These are phyloP conservation scores for Hyaloscypha bicolor DNA, from an alignment of 495 filamentous ascomycete genomes.

Conservation along the genomic window DNA sequence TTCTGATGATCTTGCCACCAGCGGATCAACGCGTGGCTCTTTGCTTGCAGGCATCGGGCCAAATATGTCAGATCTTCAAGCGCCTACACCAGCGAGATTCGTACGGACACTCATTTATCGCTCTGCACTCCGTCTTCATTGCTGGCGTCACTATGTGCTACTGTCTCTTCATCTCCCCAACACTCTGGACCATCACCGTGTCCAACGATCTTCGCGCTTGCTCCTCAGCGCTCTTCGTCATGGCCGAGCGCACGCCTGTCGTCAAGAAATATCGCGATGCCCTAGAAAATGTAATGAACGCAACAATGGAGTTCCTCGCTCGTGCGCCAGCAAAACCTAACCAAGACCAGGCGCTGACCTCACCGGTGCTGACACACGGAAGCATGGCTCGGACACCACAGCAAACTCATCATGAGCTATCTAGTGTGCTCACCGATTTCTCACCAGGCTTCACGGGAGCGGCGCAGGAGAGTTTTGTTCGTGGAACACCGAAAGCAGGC, in stretches of 20 bases:
- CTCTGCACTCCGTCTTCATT: slow-evolving; percentile 58
- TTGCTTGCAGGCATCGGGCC: slow-evolving; percentile 51
- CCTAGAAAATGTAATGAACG: slow-evolving; percentile 54
- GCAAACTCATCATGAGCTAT: not conserved
- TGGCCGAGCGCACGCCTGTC: slow-evolving; percentile 54
- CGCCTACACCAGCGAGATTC: slow-evolving; percentile 52
- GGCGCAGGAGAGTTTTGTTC: slow-evolving; percentile 26
- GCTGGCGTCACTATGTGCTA: slow-evolving; percentile 53
- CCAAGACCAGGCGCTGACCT: not conserved
- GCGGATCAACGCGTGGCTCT: slow-evolving; percentile 53
- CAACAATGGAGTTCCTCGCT: slow-evolving; percentile 54
- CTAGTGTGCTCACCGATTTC: not conserved
- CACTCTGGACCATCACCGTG: slow-evolving; percentile 54
- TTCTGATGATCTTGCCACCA: slow-evolving; percentile 50
- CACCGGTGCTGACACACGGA: not conserved
- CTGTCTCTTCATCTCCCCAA: slow-evolving; percentile 36
- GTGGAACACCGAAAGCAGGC: slow-evolving; percentile 14
- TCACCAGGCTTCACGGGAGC: slow-evolving; percentile 21
- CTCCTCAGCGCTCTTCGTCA: slow-evolving; percentile 55
- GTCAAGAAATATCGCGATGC: slow-evolving; percentile 58
- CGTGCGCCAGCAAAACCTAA: slow-evolving; percentile 4
- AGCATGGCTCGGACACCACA: not conserved
- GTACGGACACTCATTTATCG: slow-evolving; percentile 58
- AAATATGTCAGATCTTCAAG: slow-evolving; percentile 58
- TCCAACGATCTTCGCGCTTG: slow-evolving; percentile 58